Conservation (phyloP, 176 grass and related monocot species). For the Eleusine coracana region DNA sequence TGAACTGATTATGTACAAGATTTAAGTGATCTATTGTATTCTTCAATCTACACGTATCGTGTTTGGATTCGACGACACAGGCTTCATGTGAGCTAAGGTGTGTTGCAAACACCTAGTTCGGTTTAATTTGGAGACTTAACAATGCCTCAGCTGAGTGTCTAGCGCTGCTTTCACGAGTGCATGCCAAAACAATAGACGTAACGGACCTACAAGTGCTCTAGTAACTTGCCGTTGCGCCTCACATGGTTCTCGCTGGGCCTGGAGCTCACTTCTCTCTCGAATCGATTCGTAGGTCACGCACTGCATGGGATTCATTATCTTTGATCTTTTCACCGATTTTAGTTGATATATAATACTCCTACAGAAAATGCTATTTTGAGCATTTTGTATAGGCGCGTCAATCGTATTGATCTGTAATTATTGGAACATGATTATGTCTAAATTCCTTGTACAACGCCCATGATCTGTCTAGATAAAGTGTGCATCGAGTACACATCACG, state of each 20-base stretch:
- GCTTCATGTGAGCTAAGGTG: too few species aligned
- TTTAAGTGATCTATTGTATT: too few species aligned
- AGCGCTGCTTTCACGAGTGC: too few species aligned
- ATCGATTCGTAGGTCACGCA: not conserved
- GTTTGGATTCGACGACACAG: too few species aligned
- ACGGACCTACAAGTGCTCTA: not conserved
- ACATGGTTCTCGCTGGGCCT: slow-evolving; percentile 29
- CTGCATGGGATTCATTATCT: not conserved
- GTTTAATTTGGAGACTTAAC: too few species aligned
- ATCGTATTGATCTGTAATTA: not conserved
- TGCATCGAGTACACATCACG: not conserved
- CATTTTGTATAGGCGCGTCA: too few species aligned
- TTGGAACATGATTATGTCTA: not conserved
- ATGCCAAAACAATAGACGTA: too few species aligned
- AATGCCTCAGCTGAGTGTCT: too few species aligned
- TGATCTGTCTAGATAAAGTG: not conserved
- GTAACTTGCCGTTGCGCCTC: slow-evolving; percentile 9
- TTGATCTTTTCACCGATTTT: not conserved
- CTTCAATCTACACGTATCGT: too few species aligned
- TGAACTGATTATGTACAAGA: too few species aligned
- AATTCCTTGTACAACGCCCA: not conserved
- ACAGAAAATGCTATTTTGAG: not conserved
- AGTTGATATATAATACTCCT: not conserved
- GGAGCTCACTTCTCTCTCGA: not conserved
- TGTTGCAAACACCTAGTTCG: too few species aligned